Conservation (phyloP, 106 monocot species). For the Iris macrosiphon region DNA sequence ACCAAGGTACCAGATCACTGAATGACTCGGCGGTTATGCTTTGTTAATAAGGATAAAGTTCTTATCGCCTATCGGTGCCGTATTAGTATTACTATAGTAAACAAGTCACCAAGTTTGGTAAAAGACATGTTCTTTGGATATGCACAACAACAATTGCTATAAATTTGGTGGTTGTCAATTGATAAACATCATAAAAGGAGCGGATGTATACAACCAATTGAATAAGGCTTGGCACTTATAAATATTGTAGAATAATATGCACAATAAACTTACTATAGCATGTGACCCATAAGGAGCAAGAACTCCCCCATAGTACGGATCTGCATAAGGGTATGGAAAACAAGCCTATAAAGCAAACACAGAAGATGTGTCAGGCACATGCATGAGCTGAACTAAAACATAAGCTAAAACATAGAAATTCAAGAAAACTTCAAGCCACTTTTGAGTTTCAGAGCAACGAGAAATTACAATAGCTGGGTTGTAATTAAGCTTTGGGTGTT, state of each 20-base stretch:
- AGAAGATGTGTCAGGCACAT: constrained; percentile 1
- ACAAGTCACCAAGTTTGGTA: too few species aligned
- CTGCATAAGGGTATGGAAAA: constrained; percentile 41
- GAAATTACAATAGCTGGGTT: constrained; percentile 57
- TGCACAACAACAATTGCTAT: too few species aligned
- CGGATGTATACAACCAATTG: too few species aligned
- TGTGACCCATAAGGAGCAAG: constrained; percentile 46
- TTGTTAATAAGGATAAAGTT: too few species aligned
- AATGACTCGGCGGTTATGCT: too few species aligned
- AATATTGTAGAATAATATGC: not conserved
- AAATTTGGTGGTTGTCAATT: too few species aligned
- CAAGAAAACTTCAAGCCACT: not conserved
- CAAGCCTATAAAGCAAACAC: constrained; percentile 25
- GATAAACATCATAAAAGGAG: too few species aligned
- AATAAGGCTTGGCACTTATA: too few species aligned
- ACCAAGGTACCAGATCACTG: too few species aligned
- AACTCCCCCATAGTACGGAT: constrained; percentile 38
- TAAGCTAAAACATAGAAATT: not conserved
- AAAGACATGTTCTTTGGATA: too few species aligned
- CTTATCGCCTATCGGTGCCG: too few species aligned
- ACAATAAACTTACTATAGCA: constrained; percentile 36
- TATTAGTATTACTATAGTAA: too few species aligned
- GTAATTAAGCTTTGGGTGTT: constrained; percentile 36
- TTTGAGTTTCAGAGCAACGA: not conserved
- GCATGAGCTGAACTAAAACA: not conserved